Evolutionary conservation across 2,329 filamentous ascomycete species (phyloP), one percentile per base, ranked within the genome.

Genomic region (Purpureocillium takamizusanense): DNA sequence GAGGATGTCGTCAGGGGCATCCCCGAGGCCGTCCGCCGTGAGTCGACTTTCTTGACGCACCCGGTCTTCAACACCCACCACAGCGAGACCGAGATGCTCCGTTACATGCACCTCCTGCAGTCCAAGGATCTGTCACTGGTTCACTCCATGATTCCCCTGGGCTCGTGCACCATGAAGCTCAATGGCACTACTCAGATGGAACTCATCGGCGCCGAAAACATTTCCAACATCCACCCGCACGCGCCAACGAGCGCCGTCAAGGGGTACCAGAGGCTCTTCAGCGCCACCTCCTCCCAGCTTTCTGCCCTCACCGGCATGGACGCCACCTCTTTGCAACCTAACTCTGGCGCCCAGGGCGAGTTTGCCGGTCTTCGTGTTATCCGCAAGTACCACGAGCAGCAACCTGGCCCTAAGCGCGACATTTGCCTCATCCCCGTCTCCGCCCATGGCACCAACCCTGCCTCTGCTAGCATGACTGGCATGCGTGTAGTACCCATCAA

Each of bases 111-210:
- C 56, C 86, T 95, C 57, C 72, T 97, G 5, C 84, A 94, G 59
- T 94, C 88, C 36, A 95, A 94, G 68, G 90, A 97, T 57, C 68
- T 97, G 12, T 95, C 90, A 2, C 72, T 95, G 5, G 86, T 89
- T 2, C 90, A 97, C 65, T 95, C 89, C 13, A 97, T 97, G 90
- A 97, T 97, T 44, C 88, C 90, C 3, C 76, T 97, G 1, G 90
- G 90, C 15, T 95, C 90, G 1, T 97, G 90, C 70, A 97, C 90
- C 12, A 97, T 97, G 90, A 97, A 97, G 71, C 78, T 95, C 38
- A 95, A 95, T 59, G 86, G 84, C 31, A 92, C 89, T 3, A 86
- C 86, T 1, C 87, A 95, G 66, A 95, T 97, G 90, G 75, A 85
- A 13, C 83, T 89, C 7, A 74, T 95, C 39, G 85, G 85, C 1